phyloP scores from a whole-genome alignment of 805 yeast genomes.

The Ogataea pini region DNA sequence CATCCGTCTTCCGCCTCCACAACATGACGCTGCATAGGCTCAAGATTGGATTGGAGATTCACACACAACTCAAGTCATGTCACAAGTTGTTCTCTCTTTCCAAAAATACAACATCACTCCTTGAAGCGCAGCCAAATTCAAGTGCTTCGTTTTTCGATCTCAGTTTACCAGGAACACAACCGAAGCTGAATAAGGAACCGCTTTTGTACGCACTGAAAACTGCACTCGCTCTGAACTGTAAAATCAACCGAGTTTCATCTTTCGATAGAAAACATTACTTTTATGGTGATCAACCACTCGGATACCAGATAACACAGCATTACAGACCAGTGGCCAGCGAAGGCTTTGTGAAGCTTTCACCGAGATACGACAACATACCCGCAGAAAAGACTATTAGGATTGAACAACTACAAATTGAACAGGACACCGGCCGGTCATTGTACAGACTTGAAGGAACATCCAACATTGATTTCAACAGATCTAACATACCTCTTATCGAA shows the following conservation, averaged over 20 bases:
- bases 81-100: conserved; percentile 77
- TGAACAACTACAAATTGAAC: conserved; percentile 87
- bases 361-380: conserved; percentile 52
- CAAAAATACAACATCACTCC: conserved; percentile 44
- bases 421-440: conserved; percentile 85
- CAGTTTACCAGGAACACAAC: conserved; percentile 92
- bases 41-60: conserved; percentile 91
- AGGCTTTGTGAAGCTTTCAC: conserved; percentile 56
- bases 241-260: conserved; percentile 54
- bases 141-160: conserved; percentile 77
- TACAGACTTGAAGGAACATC: conserved; percentile 46
- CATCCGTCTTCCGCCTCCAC: too few relatives aligned
- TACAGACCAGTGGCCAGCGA: conserved; percentile 73
- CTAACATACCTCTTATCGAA: conserved; percentile 86
- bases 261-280: conserved; percentile 96
- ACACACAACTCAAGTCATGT: conserved; percentile 78
- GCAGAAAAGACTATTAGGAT: conserved; percentile 55
- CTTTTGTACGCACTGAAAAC: conserved; percentile 68
- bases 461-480: conserved; percentile 76
- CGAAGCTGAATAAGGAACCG: conserved; percentile 74
- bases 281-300: conserved; percentile 94
- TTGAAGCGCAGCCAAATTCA: conserved; percentile 57
- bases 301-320: conserved; percentile 93
- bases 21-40: conserved; percentile 35
- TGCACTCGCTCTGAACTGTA: conserved; percentile 66